Percentiles rank a stretch among this genome's conserved stretches.
phyloP scores from a whole-genome alignment of 305 asterid genomes.

The Fraxinus platypoda region DNA sequence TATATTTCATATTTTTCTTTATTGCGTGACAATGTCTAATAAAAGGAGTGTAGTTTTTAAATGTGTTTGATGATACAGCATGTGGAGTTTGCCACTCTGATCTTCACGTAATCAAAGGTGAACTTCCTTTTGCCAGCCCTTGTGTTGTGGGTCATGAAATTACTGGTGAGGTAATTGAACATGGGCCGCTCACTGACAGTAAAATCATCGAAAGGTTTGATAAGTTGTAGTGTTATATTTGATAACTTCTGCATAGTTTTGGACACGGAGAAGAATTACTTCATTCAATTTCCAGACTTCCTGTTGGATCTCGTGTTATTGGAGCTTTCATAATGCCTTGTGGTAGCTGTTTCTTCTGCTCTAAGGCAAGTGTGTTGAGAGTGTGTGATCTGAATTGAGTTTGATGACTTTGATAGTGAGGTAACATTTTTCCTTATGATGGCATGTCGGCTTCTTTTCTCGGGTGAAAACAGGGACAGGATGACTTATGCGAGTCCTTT shows the following conservation, averaged over 20 bases:
- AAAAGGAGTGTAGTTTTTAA: conserved; percentile 11
- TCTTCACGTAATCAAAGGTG: conserved; percentile 94
- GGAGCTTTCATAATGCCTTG: conserved; percentile 99
- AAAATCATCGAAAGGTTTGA: conserved; percentile 64
- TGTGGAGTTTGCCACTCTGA: conserved; percentile 99
- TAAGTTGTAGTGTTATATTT: not conserved
- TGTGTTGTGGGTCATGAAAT: conserved; percentile 97
- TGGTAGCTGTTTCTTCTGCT: conserved; percentile 89
- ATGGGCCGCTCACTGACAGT: conserved; percentile 74
- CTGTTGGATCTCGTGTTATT: conserved; percentile 78
- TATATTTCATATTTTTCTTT: not conserved
- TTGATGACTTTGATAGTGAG: not conserved
- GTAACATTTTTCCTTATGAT: conserved; percentile 16
- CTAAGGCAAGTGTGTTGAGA: conserved; percentile 56
- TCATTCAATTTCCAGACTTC: conserved; percentile 47
- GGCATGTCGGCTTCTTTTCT: conserved; percentile 8
- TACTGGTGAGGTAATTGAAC: conserved; percentile 96
- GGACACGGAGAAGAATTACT: conserved; percentile 8
- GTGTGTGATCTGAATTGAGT: conserved; percentile 14
- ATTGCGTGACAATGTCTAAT: not conserved
- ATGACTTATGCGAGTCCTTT: conserved; percentile 89
- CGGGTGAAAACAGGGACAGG: conserved; percentile 77
- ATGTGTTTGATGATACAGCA: conserved; percentile 51
- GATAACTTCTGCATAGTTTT: not conserved
- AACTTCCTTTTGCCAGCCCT: conserved; percentile 91